Evolutionary conservation across 2,329 filamentous ascomycete species (phyloP).

Genomic region (Exserohilum turcica): DNA sequence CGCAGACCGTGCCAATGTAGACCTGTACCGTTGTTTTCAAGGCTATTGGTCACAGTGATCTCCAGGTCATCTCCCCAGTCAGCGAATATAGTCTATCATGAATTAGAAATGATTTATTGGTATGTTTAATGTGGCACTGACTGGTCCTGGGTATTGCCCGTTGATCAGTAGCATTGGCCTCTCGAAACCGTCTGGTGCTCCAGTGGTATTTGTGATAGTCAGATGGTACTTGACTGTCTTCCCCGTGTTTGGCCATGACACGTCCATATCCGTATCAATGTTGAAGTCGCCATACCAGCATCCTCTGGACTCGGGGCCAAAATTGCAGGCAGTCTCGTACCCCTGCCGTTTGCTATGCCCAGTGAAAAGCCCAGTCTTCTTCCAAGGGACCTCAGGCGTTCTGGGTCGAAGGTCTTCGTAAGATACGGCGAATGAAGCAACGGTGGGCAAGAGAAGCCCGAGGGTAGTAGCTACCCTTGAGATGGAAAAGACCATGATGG

Average conservation of each 20-base stretch:
- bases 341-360: conserved; percentile 14
- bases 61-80: conserved; percentile 50
- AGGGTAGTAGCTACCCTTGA: conserved; percentile 12
- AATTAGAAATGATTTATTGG: conserved; percentile 14
- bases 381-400: conserved; percentile 29
- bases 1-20: conserved; percentile 60
- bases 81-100: conserved; percentile 49
- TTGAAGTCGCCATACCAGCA: conserved; percentile 42
- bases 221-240: conserved; percentile 51
- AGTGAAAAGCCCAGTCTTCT: conserved; percentile 20
- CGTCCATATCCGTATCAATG: conserved; percentile 53
- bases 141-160: conserved; percentile 55
- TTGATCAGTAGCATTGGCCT: conserved; percentile 52
- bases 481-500: conserved; percentile 16
- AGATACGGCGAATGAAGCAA: conserved; percentile 26
- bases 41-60: conserved; percentile 46
- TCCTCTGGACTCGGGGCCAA: conserved; percentile 30
- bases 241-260: conserved; percentile 51
- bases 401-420: conserved; percentile 15
- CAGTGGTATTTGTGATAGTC: conserved; percentile 50
- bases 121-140: conserved; percentile 32
- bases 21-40: conserved; percentile 54
- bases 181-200: conserved; percentile 54
- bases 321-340: conserved; percentile 22
- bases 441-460: conserved; percentile 21